Base-by-base conservation (phyloP, 2,329 filamentous ascomycete species). In the Coleophoma eucalyptorum region DNA sequence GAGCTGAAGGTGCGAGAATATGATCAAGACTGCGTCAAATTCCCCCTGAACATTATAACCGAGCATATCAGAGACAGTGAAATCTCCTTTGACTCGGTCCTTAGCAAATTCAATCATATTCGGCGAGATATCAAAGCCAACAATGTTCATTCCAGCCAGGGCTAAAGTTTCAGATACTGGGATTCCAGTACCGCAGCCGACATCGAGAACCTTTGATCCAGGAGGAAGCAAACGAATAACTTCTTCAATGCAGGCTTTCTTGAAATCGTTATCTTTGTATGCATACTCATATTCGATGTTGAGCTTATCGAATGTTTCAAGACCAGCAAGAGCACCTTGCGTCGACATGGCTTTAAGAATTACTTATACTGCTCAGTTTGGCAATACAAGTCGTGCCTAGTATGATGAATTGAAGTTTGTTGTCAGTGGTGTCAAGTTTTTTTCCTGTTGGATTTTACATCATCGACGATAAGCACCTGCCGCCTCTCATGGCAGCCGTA, bases 111-210 rank as follows among this genome's bases (percentile, higher is more conserved):
- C 48, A 20, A 67, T 52, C 66, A 67, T 69, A 26, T 62, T 58
- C 4, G 60, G 59, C 5, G 65, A 60, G 46, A 65, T 59, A 46
- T 66, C 60, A 34, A 61, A 58, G 6, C 63, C 64, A 15, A 54
- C 48, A 35, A 69, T 63, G 5, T 61, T 44, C 18, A 63, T 52
- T 26, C 63, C 62, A 10, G 61, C 61, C 6, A 59, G 48, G 8
- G 57, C 54, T 3, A 69, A 55, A 48, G 62, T 61, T 19, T 57
- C 37, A 4, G 64, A 54, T 18, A 64, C 60, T 5, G 65, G 63
- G 11, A 57, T 49, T n/a, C 65, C 65, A 8, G 65, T 67, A 11
- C 65, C 65, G 53, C 65, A 67, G 21, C 65, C 65, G 3, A 67
- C 56, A 38, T 67, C 62, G 11, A 67, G 56, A 32, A 63, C 55